These are phyloP conservation scores for Albugo laibachii DNA, from an alignment of 352 stramenopile species.

Conservation along the genomic window DNA sequence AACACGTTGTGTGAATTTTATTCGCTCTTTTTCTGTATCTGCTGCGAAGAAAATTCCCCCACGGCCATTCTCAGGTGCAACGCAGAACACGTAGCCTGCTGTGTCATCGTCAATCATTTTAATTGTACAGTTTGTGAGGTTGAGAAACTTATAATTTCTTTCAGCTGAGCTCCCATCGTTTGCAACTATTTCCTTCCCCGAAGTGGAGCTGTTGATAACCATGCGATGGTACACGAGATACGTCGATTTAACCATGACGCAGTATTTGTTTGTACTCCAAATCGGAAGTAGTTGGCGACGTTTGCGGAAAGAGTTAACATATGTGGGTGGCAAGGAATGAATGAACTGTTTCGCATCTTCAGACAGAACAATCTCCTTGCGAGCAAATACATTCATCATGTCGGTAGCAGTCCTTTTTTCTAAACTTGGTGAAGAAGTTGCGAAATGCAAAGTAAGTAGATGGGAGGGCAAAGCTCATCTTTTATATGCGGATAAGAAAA, in stretches of 20 bases:
- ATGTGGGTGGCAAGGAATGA: slow-evolving; percentile 64
- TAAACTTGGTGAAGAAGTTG: too few species aligned
- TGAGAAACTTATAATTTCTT: slow-evolving; percentile 49
- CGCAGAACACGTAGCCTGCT: slow-evolving; percentile 44
- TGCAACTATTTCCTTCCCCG: slow-evolving; percentile 7
- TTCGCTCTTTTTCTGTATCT: slow-evolving; percentile 66
- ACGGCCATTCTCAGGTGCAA: slow-evolving; percentile 46
- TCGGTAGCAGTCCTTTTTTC: too few species aligned
- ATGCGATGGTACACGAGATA: slow-evolving; percentile 65
- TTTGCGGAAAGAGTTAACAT: slow-evolving; percentile 73
- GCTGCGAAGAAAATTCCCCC: slow-evolving; percentile 53
- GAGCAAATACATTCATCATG: slow-evolving; percentile 54
- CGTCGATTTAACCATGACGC: slow-evolving; percentile 73
- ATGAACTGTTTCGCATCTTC: slow-evolving; percentile 71
- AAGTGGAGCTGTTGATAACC: slow-evolving; percentile 25
- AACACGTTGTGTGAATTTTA: slow-evolving; percentile 44
- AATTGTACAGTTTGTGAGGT: slow-evolving; percentile 52
- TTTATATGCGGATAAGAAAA: too few species aligned
- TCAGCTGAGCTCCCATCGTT: not conserved
- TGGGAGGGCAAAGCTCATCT: too few species aligned
- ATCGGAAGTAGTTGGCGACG: slow-evolving; percentile 54
- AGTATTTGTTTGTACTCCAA: slow-evolving; percentile 75
- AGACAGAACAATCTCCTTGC: slow-evolving; percentile 41
- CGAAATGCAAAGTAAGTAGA: too few species aligned
- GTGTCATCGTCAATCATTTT: slow-evolving; percentile 57